Base-by-base conservation (phyloP, 208 protist genomes). In the Wallacemonas collosoma region DNA sequence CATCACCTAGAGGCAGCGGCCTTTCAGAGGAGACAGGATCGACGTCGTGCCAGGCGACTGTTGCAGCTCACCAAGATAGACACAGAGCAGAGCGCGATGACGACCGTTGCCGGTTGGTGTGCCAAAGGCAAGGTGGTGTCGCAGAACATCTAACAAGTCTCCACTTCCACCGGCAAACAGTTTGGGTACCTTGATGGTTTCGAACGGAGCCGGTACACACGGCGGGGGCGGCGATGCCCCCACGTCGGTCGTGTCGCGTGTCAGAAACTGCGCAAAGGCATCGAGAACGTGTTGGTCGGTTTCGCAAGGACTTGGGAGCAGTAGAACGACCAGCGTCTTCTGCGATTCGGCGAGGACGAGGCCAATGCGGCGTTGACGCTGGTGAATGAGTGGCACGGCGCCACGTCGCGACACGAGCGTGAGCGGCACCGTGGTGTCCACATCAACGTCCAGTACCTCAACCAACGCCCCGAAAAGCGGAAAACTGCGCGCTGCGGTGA, bases 391-490 rank as follows among this genome's bases (percentile, higher is more conserved):
- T 51, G 55, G 36, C 55, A 61, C 7, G 26, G 36, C 35, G 0
- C 36, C 58, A 44, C 58, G 41, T 7, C 58, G 60, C 8, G 9
- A 14, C 58, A 38, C 14, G 35, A 26, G 58, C 12, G 11, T 64
- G 58, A 5, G 8, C n/a, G 17, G 8, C 48, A 43, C 4, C 17
- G 44, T 3, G 5, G 55, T 7, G 9, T 40, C 39, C 3, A 62
- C 3, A 14, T 17, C 7, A 12, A 75, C 14, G 15, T 72, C 63
- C 26, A 76, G 69, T 44, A 88, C 75, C 57, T 86, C 79, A 14
- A 79, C 80, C 14, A 60, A 4, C 0, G 79, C 62, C 2, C 83
- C 83, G 41, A 88, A 86, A 2, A 86, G 58, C 6, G 83, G 80
- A 44, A 86, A 88, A 26, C 60, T 41, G 2, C 83, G 80, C 5